A percentile compares a stretch with the other conserved stretches of the same genome.
Evolutionary conservation across 2,329 filamentous ascomycete species (phyloP).

Genomic region (Colletotrichum aenigma): DNA sequence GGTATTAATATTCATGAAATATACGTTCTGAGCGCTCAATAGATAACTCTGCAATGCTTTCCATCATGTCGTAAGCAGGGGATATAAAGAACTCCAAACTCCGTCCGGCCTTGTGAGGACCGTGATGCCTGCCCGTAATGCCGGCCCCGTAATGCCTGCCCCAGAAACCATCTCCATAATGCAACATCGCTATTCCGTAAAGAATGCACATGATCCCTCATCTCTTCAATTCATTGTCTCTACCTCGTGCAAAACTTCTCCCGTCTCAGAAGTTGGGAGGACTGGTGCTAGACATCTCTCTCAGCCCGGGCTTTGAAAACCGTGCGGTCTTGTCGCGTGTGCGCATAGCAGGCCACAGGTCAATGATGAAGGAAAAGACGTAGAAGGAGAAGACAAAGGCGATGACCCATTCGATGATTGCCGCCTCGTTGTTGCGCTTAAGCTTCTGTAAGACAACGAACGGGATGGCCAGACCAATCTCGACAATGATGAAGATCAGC

Average conservation of each 20-base stretch:
- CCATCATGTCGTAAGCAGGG: neutral
- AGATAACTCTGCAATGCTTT: neutral
- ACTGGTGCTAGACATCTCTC: neutral
- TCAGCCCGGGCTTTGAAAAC: constrained; percentile 14
- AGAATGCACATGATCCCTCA: neutral
- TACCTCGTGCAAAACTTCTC: neutral
- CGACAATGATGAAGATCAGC: constrained; percentile 80
- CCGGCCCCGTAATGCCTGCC: neutral
- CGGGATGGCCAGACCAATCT: constrained; percentile 73
- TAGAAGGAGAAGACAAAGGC: constrained; percentile 89
- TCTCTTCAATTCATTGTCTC: neutral
- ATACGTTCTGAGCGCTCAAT: neutral
- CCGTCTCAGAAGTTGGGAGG: neutral
- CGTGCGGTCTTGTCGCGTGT: constrained; percentile 48
- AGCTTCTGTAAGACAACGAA: constrained; percentile 63
- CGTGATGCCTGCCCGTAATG: neutral
- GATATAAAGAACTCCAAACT: neutral
- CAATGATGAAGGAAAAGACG: constrained; percentile 83
- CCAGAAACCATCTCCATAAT: neutral
- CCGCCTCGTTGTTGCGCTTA: constrained; percentile 67
- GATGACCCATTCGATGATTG: constrained; percentile 80
- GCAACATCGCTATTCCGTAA: neutral
- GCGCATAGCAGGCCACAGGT: constrained; percentile 79
- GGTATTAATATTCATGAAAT: neutral
- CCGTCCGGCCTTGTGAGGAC: neutral